Evolutionary conservation across 2,329 filamentous ascomycete genomes (phyloP).

Genomic region (Daldinia sp.): DNA sequence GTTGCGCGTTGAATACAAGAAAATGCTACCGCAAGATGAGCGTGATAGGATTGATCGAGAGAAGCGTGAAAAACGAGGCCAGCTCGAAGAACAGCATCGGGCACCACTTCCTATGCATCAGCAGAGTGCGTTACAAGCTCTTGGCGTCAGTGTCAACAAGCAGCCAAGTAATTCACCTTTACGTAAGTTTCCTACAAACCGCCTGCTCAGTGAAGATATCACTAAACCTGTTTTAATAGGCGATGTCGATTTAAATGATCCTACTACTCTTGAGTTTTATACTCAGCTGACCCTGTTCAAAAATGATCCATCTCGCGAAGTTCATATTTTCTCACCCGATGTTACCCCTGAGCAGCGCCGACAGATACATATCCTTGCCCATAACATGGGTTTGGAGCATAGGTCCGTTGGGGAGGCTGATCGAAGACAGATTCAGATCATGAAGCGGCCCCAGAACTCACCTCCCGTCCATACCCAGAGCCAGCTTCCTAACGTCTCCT

Average conservation of each 20-base stretch:
- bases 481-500: slow-evolving; percentile 69
- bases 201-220: slow-evolving; percentile 1
- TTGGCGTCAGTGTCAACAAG: slow-evolving; percentile 74
- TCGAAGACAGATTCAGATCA: slow-evolving; percentile 89
- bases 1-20: slow-evolving; percentile 97
- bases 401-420: slow-evolving; percentile 90
- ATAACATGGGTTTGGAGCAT: slow-evolving; percentile 93
- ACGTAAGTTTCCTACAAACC: slow-evolving; percentile 54
- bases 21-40: slow-evolving; percentile 96
- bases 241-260: slow-evolving; percentile 93
- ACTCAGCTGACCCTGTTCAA: slow-evolving; percentile 92
- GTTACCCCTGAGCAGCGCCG: slow-evolving; percentile 87
- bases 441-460: slow-evolving; percentile 72
- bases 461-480: slow-evolving; percentile 68
- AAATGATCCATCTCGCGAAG: slow-evolving; percentile 80
- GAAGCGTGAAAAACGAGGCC: slow-evolving; percentile 94
- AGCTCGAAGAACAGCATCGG: slow-evolving; percentile 96
- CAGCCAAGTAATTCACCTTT: slow-evolving; percentile 65
- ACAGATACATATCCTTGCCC: slow-evolving; percentile 92
- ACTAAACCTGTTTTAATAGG: slow-evolving; percentile 48
- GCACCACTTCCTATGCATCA: slow-evolving; percentile 77
- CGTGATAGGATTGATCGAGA: slow-evolving; percentile 96
- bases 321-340: slow-evolving; percentile 84
- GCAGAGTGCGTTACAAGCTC: slow-evolving; percentile 87
- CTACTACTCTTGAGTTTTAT: slow-evolving; percentile 87